Conservation (phyloP, 306 rosid species). For the Abrus pulchellus region DNA sequence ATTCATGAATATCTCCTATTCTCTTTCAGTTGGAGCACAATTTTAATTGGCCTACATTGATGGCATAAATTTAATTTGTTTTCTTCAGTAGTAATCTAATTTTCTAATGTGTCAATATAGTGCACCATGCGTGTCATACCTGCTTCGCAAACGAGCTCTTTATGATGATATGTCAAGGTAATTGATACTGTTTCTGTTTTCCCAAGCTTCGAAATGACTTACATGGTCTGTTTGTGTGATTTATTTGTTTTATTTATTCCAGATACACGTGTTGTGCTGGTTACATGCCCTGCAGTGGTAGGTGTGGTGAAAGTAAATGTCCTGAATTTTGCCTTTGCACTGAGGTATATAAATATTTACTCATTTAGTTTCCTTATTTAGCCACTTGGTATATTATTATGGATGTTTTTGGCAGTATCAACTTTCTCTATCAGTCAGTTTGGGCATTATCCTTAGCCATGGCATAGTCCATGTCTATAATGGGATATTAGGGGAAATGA, state of each 20-base stretch:
- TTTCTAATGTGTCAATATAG: conserved; percentile 55
- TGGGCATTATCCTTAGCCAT: conserved; percentile 9
- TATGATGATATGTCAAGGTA: conserved; percentile 94
- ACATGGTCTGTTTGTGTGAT: conserved; percentile 10
- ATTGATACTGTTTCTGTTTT: conserved; percentile 26
- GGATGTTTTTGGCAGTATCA: conserved; percentile 10
- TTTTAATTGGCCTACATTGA: conserved; percentile 8
- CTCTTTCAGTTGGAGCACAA: conserved; percentile 26
- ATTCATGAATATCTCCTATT: neutral
- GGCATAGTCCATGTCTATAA: conserved; percentile 12
- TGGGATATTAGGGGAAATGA: conserved; percentile 41
- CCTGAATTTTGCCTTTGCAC: conserved; percentile 89
- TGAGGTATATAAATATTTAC: conserved; percentile 65
- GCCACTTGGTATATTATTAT: conserved; percentile 4
- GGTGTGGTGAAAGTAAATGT: conserved; percentile 68
- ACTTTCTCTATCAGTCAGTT: neutral
- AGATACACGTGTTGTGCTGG: conserved; percentile 96
- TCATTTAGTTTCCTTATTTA: neutral
- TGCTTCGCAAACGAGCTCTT: conserved; percentile 90
- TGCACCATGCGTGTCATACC: conserved; percentile 87
- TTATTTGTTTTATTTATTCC: conserved; percentile 40
- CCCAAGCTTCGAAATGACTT: neutral
- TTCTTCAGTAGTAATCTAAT: conserved; percentile 28
- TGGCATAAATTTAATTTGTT: conserved; percentile 20
- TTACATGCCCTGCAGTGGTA: conserved; percentile 86